Percentiles rank a stretch among this genome's conserved stretches.
Conservation (phyloP, 2,329 filamentous ascomycete genomes). For the Epichloe amarillans region DNA sequence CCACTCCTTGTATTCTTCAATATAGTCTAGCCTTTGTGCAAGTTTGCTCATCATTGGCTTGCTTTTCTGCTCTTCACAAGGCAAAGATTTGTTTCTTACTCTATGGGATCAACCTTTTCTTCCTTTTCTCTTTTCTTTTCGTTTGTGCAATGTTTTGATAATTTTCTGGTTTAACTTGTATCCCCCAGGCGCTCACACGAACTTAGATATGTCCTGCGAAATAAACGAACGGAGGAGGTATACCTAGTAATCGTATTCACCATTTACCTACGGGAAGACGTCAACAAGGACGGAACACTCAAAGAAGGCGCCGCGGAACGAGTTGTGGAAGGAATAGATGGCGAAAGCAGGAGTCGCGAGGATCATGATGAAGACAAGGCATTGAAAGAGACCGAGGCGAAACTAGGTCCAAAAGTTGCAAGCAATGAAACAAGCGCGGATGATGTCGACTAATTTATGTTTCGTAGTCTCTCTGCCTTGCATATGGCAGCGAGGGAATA, state of each 20-base stretch:
- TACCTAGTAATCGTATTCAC: conserved; percentile 76
- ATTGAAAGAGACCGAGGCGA: conserved; percentile 26
- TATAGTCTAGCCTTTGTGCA: conserved; percentile 1
- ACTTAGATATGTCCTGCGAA: conserved; percentile 84
- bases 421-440: conserved; percentile 21
- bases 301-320: conserved; percentile 27
- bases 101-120: not conserved
- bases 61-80: not conserved
- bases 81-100: not conserved
- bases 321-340: conserved; percentile 6
- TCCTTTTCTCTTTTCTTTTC: not conserved
- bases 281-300: conserved; percentile 44
- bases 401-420: conserved; percentile 15
- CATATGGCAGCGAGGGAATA: conserved; percentile 8
- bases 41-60: not conserved
- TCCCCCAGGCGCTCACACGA: conserved; percentile 56
- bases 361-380: conserved; percentile 20
- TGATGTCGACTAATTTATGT: conserved; percentile 28
- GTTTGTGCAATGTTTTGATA: not conserved
- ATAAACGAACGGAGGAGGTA: conserved; percentile 56
- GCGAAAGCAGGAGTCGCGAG: conserved; percentile 12
- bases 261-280: conserved; percentile 55
- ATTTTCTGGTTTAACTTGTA: conserved; percentile 9
- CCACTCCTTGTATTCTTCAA: conserved; percentile 1
- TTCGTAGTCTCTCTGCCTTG: conserved; percentile 6